These are phyloP conservation scores for Ogataea siamensis DNA, from an alignment of 805 yeast species.

Conservation along the genomic window DNA sequence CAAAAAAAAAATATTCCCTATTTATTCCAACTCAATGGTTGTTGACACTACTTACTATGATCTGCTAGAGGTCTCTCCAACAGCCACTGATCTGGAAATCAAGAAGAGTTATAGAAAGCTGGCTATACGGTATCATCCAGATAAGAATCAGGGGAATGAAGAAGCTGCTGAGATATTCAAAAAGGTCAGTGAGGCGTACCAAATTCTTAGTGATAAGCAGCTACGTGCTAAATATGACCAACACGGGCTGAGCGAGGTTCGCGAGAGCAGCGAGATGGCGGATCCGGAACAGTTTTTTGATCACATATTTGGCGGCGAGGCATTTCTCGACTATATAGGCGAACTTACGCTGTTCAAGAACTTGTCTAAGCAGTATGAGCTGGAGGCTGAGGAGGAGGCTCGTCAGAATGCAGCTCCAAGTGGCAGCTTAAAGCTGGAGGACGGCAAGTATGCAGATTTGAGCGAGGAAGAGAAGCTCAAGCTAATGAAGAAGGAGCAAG, in stretches of 20 bases:
- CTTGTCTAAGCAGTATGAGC: constrained; percentile 52
- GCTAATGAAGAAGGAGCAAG: constrained; percentile 29
- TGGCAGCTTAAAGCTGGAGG: constrained; percentile 27
- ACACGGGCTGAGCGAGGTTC: constrained; percentile 54
- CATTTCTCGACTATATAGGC: constrained; percentile 76
- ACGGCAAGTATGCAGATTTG: constrained; percentile 22
- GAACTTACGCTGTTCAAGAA: constrained; percentile 69
- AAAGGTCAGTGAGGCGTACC: constrained; percentile 68
- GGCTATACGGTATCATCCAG: constrained; percentile 91
- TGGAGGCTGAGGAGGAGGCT: constrained; percentile 35
- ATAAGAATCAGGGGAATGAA: constrained; percentile 93
- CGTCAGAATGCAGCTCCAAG: constrained; percentile 38
- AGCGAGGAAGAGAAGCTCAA: constrained; percentile 32
- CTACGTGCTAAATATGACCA: constrained; percentile 76
- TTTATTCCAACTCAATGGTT: constrained; percentile 49
- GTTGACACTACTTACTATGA: constrained; percentile 89
- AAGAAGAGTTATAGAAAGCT: constrained; percentile 90
- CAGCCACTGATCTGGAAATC: constrained; percentile 77
- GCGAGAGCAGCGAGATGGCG: constrained; percentile 60
- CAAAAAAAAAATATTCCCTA: constrained; percentile 6
- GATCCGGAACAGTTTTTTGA: constrained; percentile 88
- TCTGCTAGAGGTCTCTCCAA: constrained; percentile 59
- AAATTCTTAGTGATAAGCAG: constrained; percentile 71
- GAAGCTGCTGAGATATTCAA: constrained; percentile 87
- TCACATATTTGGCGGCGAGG: constrained; percentile 81